Evolutionary conservation across 2,329 filamentous ascomycete species (phyloP), one percentile per base, ranked within the genome.

Genomic region (Endocalyx cinctus): DNA sequence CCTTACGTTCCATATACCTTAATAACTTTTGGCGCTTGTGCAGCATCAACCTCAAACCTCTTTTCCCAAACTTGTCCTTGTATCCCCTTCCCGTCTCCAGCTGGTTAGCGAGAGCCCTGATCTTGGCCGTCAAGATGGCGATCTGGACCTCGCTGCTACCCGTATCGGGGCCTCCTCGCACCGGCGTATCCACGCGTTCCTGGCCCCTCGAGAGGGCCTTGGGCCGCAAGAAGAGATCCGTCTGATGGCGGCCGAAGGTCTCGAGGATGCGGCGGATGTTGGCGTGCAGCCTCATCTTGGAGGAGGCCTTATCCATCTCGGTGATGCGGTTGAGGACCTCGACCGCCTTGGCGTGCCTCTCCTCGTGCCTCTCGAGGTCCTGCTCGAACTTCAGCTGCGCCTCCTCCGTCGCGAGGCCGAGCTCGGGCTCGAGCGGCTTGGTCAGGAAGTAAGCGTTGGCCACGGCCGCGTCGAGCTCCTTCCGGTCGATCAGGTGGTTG

Each of bases 61-160:
- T 75, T 76, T 94, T 95, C 67, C 96, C 96, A 58, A 87, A 77
- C 69, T 94, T 95, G 58, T 98, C 92, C 58, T 83, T 87, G 59
- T 84, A 77, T 5, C 83, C 86, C 47, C 69, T 64, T 39, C 79
- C 74, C 26, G 67, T 71, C 52, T 83, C 72, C 32, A 95, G 63
- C 45, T 82, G 80, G 47, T 84, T 72, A 12, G 84, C 82, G 31
- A 98, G 60, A 16, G 83, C 80, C 43, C 87, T 74, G 57, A 98
- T 98, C 73, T 96, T 97, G 37, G 87, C 77, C 4, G 92, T 98
- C 58, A 98, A 63, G 49, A 98, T 94, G 28, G 88, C 89, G 46
- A 94, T 87, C 69, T 98, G 92, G n/a, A 98, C 94, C 64, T 98
- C 92, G 6, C 87, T 87, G 50, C 87, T 94, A 22, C 92, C 92